Base-by-base conservation (phyloP, 768 basidiomycete species). In the Basidioascus undulatus region DNA sequence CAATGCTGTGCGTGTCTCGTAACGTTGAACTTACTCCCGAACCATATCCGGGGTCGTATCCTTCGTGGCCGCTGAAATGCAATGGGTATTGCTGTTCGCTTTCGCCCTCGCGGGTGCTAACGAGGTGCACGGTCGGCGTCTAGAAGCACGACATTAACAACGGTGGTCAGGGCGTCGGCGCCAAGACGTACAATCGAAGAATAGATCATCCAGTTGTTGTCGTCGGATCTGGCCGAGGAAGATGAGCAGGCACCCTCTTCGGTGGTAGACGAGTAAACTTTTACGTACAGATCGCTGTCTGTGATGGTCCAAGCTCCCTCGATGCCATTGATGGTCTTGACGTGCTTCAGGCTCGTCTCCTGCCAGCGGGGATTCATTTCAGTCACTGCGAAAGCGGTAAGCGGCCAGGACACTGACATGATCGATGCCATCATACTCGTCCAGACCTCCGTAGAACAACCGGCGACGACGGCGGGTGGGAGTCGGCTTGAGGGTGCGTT, bases 301-400 rank as follows among this genome's bases (percentile, higher is more conserved):
- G 86, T 94, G 42, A 96, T 80, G 0, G 87, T 92, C 87, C 86
- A 96, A 27, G 70, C 64, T 0, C 80, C 80, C 13, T 70, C 65
- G 26, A 69, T 62, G 1, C 80, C 87, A 52, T 72, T 67, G 35
- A 89, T 76, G 1, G 70, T 72, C 49, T 59, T 59, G 43, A 60
- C 54, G 40, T 51, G 50, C 39, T 53, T 52, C 49, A 59, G 32
- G 42, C 52, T 54, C 6, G 51, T 51, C 44, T 59, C 57, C 20
- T 58, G 58, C 15, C 41, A 40, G 11, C 45, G 44, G 1, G 44
- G 43, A 33, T 32, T 28, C 6, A 35, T 34, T 27, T 34, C 32
- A 19, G 35, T 28, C 24, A 42, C 40, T 25, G 9, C 9, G 15
- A 35, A 35, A 8, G 13, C 34, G 16, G 13, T 20, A 9, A 18